These are phyloP conservation scores for Phaffia tasmanica DNA, from an alignment of 768 basidiomycete genomes.

Conservation along the genomic window DNA sequence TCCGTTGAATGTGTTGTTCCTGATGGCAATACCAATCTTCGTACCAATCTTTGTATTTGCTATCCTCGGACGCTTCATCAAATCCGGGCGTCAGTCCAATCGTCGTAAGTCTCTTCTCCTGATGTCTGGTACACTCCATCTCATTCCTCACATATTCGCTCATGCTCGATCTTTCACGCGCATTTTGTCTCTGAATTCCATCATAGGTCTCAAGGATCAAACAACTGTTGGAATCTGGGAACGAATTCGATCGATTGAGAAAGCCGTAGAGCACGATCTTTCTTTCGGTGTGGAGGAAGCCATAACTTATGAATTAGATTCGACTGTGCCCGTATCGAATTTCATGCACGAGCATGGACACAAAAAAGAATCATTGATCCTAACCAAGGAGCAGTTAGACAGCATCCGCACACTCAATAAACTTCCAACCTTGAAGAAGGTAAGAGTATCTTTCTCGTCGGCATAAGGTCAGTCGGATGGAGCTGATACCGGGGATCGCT, in stretches of 20 bases:
- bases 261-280: not conserved
- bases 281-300: not conserved
- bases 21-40: slow-evolving; percentile 50
- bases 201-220: slow-evolving; percentile 12
- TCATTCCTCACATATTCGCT: not conserved
- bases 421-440: slow-evolving; percentile 17
- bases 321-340: not conserved
- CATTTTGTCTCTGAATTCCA: not conserved
- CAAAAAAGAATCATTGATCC: slow-evolving; percentile 7
- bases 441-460: not conserved
- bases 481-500: not conserved
- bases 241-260: not conserved
- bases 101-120: slow-evolving; percentile 57
- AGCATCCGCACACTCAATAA: slow-evolving; percentile 12
- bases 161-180: not conserved
- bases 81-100: slow-evolving; percentile 52
- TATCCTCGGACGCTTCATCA: slow-evolving; percentile 47
- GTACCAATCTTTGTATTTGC: slow-evolving; percentile 34
- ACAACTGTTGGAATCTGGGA: not conserved
- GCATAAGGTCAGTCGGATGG: too few relatives aligned
- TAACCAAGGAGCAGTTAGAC: slow-evolving; percentile 8
- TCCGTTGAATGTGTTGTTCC: slow-evolving; percentile 59
- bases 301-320: not conserved
- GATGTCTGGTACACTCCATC: slow-evolving; percentile 39
- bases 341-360: not conserved